Evolutionary conservation across 495 filamentous ascomycete genomes (phyloP), one percentile per base, ranked within the genome.

Genomic region (Gamarada debralockiae): DNA sequence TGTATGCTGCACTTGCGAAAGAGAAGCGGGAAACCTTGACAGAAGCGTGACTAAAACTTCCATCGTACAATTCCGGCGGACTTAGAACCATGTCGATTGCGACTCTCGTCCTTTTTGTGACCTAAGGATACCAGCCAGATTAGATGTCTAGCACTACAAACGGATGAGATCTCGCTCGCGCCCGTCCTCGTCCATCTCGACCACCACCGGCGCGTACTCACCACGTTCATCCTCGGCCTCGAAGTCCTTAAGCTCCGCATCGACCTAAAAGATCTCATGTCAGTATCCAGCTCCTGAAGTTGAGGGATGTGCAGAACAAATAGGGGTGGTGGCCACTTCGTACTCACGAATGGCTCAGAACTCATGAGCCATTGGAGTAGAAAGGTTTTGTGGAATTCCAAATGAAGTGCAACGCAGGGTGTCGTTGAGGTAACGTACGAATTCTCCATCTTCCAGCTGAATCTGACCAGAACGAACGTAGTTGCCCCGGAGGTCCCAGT

Each of bases 201-300:
- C 89, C 15, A 98, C 67, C 20, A 86, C 75, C 14, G 92, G 93
- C 53, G 87, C 84, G 73, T 90, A 92, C 63, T 96, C 92, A 15
- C 89, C 90, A 52, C 78, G 79, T 67, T 93, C 89, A 48, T 93
- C 89, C 50, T 95, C 88, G 52, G 82, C 88, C 55, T 92, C 86
- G 53, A 84, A 76, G 5, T 84, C 87, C 22, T 73, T 73, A 55
- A 89, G 73, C 55, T 96, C 90, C 62, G 93, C 77, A 52, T 90
- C 83, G 14, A 95, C 83, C 59, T 29, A 10, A 5, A 29, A 29
- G 4, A 29, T 29, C 27, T 29, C 10, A 5, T 4, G 10, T 29
- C 10, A 29, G 27, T 29, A 4, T 29, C 10, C 10, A 10, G 5
- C 10, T 10, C 27, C 27, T 29, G 27, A 29, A 5, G n/a, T n/a